A percentile compares a stretch with the other conserved stretches of the same genome.
Conservation (phyloP, 306 rosid species). For the Dryas alaskensis region DNA sequence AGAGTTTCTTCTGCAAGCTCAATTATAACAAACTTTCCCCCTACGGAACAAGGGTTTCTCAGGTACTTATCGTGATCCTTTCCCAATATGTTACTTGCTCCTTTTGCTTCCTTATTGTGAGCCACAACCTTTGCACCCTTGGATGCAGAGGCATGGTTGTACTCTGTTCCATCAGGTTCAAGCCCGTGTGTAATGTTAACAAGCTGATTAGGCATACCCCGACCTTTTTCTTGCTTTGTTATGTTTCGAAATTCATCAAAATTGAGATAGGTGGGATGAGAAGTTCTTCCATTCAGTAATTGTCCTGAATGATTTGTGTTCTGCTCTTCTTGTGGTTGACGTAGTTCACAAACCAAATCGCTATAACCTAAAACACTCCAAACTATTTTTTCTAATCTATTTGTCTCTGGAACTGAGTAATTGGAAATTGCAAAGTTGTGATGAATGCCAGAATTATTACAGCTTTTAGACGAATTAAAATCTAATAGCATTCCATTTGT, state of each 20-base stretch:
- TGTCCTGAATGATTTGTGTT: constrained; percentile 23
- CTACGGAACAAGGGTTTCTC: constrained; percentile 84
- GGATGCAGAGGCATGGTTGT: constrained; percentile 84
- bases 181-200: constrained; percentile 62
- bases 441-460: constrained; percentile 25
- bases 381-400: constrained; percentile 44
- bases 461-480: constrained; percentile 39
- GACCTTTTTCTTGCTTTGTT: constrained; percentile 42
- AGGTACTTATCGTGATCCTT: constrained; percentile 84
- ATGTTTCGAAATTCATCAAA: constrained; percentile 47
- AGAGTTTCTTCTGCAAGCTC: constrained; percentile 86
- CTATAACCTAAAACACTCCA: constrained; percentile 47
- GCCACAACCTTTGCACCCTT: constrained; percentile 92
- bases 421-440: constrained; percentile 30
- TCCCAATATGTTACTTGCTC: constrained; percentile 68
- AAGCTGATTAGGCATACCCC: constrained; percentile 20
- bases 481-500: constrained; percentile 39
- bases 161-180: constrained; percentile 73
- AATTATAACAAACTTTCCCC: constrained; percentile 65
- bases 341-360: constrained; percentile 52
- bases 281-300: constrained; percentile 30
- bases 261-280: constrained; percentile 42
- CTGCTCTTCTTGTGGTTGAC: constrained; percentile 29
- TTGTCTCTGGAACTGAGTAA: constrained; percentile 36
- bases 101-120: constrained; percentile 84